Conservation (phyloP, 805 yeast genomes). For the Brettanomyces custersianus region DNA sequence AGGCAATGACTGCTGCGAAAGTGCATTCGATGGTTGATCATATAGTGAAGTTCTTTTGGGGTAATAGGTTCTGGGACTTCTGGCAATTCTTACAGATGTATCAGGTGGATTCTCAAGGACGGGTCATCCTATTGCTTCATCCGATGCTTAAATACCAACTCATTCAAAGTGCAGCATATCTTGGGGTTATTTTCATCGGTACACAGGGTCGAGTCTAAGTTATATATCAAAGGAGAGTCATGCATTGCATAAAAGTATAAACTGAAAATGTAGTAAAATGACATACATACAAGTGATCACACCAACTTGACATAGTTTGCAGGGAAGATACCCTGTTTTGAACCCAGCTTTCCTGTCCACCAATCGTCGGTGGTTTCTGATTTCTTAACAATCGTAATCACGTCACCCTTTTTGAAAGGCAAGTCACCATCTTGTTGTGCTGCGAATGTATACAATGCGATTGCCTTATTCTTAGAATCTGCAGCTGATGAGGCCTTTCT, state of each 20-base stretch:
- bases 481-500: conserved; percentile 2
- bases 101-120: conserved; percentile 10
- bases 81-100: conserved; percentile 15
- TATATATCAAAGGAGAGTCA: not conserved
- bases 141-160: conserved; percentile 11
- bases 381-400: conserved; percentile 76
- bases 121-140: conserved; percentile 9
- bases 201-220: not conserved
- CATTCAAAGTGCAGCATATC: conserved; percentile 11
- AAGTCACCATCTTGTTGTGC: conserved; percentile 94
- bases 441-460: conserved; percentile 79
- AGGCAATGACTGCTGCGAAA: conserved; percentile 4
- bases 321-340: conserved; percentile 88
- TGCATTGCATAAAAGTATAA: not conserved
- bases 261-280: not conserved
- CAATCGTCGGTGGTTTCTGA: conserved; percentile 89
- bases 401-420: conserved; percentile 90
- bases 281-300: conserved; percentile 15
- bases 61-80: conserved; percentile 15
- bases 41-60: conserved; percentile 23
- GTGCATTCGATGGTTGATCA: conserved; percentile 22
- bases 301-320: conserved; percentile 90
- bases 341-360: conserved; percentile 94
- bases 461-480: conserved; percentile 56
- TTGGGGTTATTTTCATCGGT: conserved; percentile 14